phyloP scores from a whole-genome alignment of 495 filamentous ascomycete species.

The Talaromyces trachyspermus region DNA sequence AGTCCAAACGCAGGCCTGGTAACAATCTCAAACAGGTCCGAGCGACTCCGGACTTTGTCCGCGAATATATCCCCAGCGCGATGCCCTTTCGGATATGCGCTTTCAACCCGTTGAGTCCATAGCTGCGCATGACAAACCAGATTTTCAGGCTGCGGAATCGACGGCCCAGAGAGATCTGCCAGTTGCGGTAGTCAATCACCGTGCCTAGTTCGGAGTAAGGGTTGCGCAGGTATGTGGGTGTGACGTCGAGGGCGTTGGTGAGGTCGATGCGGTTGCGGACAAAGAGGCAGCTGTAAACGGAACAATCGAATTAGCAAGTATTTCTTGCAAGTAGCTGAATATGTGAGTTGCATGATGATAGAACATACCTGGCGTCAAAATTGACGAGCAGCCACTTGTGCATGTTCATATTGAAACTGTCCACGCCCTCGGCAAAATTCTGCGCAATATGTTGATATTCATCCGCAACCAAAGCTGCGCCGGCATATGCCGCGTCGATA shows the following conservation, averaged over 20 bases:
- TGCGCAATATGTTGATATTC: conserved; percentile 67
- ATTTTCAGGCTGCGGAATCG: conserved; percentile 91
- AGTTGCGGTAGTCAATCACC: conserved; percentile 96
- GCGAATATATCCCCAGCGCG: conserved; percentile 64
- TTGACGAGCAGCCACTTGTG: conserved; percentile 97
- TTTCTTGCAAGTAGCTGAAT: too few relatives aligned
- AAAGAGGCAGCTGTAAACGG: conserved; percentile 55
- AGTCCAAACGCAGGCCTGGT: conserved; percentile 71
- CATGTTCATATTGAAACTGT: conserved; percentile 92
- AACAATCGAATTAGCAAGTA: conserved; percentile 5
- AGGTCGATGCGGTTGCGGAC: conserved; percentile 69
- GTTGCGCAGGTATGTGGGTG: conserved; percentile 77
- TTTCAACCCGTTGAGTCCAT: conserved; percentile 74
- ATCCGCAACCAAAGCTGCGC: conserved; percentile 70
- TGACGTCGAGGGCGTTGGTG: conserved; percentile 71
- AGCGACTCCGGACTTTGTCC: conserved; percentile 45
- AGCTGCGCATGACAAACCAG: conserved; percentile 91
- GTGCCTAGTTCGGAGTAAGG: conserved; percentile 70
- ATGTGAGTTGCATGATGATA: not conserved
- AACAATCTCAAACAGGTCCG: conserved; percentile 72
- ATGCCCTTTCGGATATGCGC: conserved; percentile 62
- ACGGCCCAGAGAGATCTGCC: conserved; percentile 92
- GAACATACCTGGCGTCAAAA: conserved; percentile 67
- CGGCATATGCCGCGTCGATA: conserved; percentile 94
- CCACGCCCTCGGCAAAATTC: conserved; percentile 55